Percentiles rank a stretch among this genome's conserved stretches.
Conservation (phyloP, 2,329 filamentous ascomycete genomes). For the Dactylellina drechsleri region DNA sequence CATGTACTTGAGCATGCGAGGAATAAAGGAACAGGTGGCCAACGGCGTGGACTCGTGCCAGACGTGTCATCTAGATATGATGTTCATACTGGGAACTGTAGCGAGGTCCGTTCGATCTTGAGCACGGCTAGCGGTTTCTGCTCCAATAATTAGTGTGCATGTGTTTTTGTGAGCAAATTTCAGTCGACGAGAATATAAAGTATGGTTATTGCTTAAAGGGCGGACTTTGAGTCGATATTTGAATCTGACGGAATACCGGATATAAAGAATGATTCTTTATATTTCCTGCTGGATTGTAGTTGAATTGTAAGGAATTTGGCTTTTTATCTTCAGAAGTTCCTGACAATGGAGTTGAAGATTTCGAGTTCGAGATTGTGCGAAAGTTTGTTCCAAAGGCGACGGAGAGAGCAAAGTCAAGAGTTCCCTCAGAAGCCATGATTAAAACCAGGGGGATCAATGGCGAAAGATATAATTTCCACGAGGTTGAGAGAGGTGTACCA, state of each 20-base stretch:
- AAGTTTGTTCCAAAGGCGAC: constrained; percentile 47
- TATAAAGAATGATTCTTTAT: constrained; percentile 15
- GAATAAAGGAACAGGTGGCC: constrained; percentile 24
- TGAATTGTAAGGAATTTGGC: constrained; percentile 5
- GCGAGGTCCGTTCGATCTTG: constrained; percentile 31
- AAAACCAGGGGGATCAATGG: background rate
- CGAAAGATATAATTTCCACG: constrained; percentile 9
- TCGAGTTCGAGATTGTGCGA: constrained; percentile 18
- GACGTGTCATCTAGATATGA: constrained; percentile 31
- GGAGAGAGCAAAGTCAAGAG: constrained; percentile 38
- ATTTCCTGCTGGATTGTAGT: constrained; percentile 8
- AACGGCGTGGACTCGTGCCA: constrained; percentile 7
- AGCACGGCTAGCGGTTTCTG: constrained; percentile 9
- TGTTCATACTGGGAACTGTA: too few relatives aligned
- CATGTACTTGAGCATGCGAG: constrained; percentile 15
- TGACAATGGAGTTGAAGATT: constrained; percentile 3
- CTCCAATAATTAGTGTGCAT: constrained; percentile 5
- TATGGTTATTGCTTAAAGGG: constrained; percentile 38
- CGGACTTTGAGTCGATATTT: constrained; percentile 48
- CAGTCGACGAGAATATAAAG: background rate
- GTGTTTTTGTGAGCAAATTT: constrained; percentile 14
- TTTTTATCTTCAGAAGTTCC: background rate
- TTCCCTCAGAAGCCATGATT: constrained; percentile 38
- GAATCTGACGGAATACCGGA: constrained; percentile 29
- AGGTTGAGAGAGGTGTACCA: constrained; percentile 11